Evolutionary conservation across 352 stramenopile genomes (phyloP).

Genomic region (Phytophthora pinifolia): DNA sequence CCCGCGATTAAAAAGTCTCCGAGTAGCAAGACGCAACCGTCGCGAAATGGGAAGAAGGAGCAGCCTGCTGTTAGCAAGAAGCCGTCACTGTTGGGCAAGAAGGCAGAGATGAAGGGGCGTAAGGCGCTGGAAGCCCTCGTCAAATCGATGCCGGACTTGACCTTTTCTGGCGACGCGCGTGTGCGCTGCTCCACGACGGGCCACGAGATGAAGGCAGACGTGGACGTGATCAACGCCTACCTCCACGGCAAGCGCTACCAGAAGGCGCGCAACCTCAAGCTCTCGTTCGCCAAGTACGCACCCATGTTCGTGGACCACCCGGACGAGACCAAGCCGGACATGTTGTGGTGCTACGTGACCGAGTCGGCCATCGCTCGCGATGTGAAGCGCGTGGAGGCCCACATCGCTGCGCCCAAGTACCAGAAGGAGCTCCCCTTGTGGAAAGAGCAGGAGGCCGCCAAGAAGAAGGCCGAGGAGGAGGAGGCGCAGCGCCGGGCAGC

Average conservation of each 20-base stretch:
- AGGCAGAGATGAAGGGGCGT: slow-evolving; percentile 14
- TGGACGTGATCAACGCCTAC: slow-evolving; percentile 50
- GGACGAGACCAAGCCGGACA: slow-evolving; percentile 47
- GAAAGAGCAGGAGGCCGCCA: slow-evolving; percentile 45
- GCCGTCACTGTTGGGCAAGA: slow-evolving; percentile 21
- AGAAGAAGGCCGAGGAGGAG: slow-evolving; percentile 38
- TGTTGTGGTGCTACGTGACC: slow-evolving; percentile 72
- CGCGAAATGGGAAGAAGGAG: slow-evolving; percentile 16
- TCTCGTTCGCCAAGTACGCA: slow-evolving; percentile 55
- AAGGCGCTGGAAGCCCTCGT: slow-evolving; percentile 49
- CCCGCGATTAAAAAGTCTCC: slow-evolving; percentile 14
- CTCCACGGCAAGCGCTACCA: slow-evolving; percentile 63
- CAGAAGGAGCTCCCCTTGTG: slow-evolving; percentile 58
- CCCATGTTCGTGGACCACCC: slow-evolving; percentile 68
- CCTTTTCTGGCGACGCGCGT: slow-evolving; percentile 43
- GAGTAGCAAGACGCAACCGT: slow-evolving; percentile 11
- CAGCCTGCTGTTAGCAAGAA: slow-evolving; percentile 8
- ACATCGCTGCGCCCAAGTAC: slow-evolving; percentile 54
- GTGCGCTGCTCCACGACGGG: slow-evolving; percentile 63
- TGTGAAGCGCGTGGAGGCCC: slow-evolving; percentile 46
- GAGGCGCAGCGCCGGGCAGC: slow-evolving; percentile 25
- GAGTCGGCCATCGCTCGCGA: slow-evolving; percentile 56
- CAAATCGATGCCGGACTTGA: slow-evolving; percentile 37
- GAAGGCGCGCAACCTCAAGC: slow-evolving; percentile 38
- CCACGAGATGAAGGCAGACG: slow-evolving; percentile 69